A percentile compares a stretch with the other conserved stretches of the same genome.
These are phyloP conservation scores for Sicyos baderoa DNA, from an alignment of 306 rosid genomes.

Conservation along the genomic window DNA sequence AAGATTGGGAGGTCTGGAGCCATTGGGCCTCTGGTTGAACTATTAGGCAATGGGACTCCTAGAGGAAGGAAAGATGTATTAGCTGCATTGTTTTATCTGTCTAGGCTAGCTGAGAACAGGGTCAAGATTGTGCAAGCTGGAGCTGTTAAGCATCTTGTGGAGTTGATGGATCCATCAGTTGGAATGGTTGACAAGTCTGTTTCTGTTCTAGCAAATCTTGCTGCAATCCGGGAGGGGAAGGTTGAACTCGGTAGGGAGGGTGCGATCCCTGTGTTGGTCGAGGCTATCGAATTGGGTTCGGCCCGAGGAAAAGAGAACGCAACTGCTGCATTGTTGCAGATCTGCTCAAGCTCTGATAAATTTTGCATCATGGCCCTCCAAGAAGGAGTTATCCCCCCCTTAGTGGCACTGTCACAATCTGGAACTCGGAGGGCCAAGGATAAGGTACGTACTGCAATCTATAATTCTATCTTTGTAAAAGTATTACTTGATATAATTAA, in stretches of 20 bases:
- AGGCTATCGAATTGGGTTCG: conserved; percentile 96
- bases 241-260: conserved; percentile 60
- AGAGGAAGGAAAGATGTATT: conserved; percentile 98
- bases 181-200: conserved; percentile 99
- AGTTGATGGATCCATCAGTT: conserved; percentile 95
- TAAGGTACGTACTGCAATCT: conserved; percentile 42
- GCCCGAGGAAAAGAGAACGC: conserved; percentile 96
- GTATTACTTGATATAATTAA: too few relatives aligned
- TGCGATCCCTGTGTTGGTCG: conserved; percentile 88
- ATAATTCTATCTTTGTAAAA: too few relatives aligned
- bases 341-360: conserved; percentile 47
- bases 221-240: conserved; percentile 83
- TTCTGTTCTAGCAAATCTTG: conserved; percentile 88
- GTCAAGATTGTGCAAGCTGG: conserved; percentile 83
- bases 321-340: conserved; percentile 85
- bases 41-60: conserved; percentile 84
- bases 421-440: conserved; percentile 97
- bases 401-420: conserved; percentile 77
- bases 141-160: conserved; percentile 86
- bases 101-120: conserved; percentile 82
- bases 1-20: conserved; percentile 92
- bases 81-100: conserved; percentile 88
- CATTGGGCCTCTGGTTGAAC: conserved; percentile 73
- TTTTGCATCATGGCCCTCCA: conserved; percentile 66
- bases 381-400: conserved; percentile 94